phyloP scores from a whole-genome alignment of 768 basidiomycete species.

The Mycena metata region DNA sequence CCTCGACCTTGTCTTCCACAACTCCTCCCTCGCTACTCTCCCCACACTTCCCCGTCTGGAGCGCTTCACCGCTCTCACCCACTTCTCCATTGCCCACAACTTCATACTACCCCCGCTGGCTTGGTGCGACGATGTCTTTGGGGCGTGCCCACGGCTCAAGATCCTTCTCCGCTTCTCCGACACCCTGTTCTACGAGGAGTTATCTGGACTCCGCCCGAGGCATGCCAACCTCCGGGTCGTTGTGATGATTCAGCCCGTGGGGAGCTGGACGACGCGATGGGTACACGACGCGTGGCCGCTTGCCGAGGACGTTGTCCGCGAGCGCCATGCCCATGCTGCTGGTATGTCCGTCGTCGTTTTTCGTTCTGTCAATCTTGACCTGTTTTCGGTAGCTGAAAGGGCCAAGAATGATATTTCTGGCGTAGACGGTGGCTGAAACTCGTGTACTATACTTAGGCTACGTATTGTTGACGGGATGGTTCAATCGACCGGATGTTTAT shows the following conservation, averaged over 20 bases:
- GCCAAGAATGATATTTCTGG: neutral
- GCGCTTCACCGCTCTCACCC: slow-evolving; percentile 25
- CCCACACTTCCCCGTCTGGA: neutral
- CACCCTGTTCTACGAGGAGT: slow-evolving; percentile 7
- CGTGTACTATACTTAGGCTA: too few species aligned
- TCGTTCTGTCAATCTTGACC: neutral
- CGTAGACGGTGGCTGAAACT: neutral
- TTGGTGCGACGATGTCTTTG: slow-evolving; percentile 15
- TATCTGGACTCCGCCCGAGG: neutral
- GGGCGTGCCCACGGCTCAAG: slow-evolving; percentile 15
- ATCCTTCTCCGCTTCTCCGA: slow-evolving; percentile 31
- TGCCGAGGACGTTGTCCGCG: slow-evolving; percentile 32
- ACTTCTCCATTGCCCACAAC: slow-evolving; percentile 12
- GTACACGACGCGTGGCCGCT: slow-evolving; percentile 34
- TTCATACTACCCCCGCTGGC: neutral
- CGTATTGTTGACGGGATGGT: too few species aligned
- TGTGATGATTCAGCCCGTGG: slow-evolving; percentile 20
- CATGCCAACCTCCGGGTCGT: slow-evolving; percentile 29
- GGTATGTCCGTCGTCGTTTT: slow-evolving; percentile 4
- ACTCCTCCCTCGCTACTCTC: too few species aligned
- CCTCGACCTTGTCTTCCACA: slow-evolving; percentile 21
- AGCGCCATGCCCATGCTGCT: slow-evolving; percentile 8
- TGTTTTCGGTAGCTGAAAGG: slow-evolving; percentile 4
- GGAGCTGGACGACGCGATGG: slow-evolving; percentile 23
- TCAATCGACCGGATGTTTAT: too few species aligned